These are phyloP conservation scores for Phytopythium vexans DNA, from an alignment of 352 stramenopile genomes.

Conservation along the genomic window DNA sequence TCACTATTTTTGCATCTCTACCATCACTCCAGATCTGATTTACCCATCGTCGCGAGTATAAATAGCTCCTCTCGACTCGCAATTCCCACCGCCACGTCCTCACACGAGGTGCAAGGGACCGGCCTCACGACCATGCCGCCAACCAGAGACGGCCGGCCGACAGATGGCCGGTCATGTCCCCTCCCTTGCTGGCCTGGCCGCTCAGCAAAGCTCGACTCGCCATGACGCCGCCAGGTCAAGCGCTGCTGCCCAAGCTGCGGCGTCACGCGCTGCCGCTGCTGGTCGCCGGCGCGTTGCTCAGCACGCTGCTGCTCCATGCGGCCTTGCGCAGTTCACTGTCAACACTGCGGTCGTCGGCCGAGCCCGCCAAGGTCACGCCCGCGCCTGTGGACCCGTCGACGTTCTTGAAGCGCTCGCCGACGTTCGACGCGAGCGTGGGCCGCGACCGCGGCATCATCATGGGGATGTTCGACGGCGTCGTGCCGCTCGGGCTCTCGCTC, in stretches of 20 bases:
- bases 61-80: too few relatives aligned
- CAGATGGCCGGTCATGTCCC: too few relatives aligned
- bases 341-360: background rate
- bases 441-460: slow-evolving; percentile 27
- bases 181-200: too few relatives aligned
- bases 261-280: slow-evolving; percentile 1
- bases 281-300: background rate
- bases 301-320: background rate
- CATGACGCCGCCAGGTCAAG: too few relatives aligned
- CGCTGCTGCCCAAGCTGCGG: background rate
- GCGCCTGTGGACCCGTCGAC: background rate
- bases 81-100: too few relatives aligned
- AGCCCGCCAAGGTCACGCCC: background rate
- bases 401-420: slow-evolving; percentile 3
- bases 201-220: too few relatives aligned
- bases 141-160: too few relatives aligned
- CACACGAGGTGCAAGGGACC: too few relatives aligned
- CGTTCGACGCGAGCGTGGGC: slow-evolving; percentile 17
- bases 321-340: background rate
- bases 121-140: too few relatives aligned
- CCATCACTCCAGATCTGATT: too few relatives aligned
- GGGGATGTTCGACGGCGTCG: slow-evolving; percentile 20
- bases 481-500: slow-evolving; percentile 30
- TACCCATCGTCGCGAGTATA: too few relatives aligned
- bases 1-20: too few relatives aligned